These are phyloP conservation scores for Neocatenulostroma microsporum DNA, from an alignment of 2,329 filamentous ascomycete genomes.

Conservation along the genomic window DNA sequence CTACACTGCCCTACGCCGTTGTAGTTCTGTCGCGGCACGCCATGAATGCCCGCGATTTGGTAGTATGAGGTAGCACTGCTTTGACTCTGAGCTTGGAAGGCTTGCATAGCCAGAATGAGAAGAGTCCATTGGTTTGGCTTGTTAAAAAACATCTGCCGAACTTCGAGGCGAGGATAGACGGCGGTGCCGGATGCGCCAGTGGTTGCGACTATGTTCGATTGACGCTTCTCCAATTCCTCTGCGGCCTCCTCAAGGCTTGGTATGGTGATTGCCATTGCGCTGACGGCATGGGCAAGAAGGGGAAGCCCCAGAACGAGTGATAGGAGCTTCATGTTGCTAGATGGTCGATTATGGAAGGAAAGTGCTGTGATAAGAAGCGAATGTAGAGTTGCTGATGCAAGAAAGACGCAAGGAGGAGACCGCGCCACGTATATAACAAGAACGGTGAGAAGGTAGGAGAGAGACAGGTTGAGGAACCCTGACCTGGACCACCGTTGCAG, in stretches of 20 bases:
- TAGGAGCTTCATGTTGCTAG: slow-evolving; percentile 11
- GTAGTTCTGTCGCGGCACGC: slow-evolving; percentile 25
- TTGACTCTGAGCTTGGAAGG: slow-evolving; percentile 15
- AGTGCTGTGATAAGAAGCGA: not conserved
- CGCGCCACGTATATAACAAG: not conserved
- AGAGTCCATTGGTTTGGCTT: slow-evolving; percentile 20
- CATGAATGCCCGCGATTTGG: slow-evolving; percentile 25
- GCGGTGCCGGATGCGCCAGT: slow-evolving; percentile 13
- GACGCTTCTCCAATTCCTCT: slow-evolving; percentile 9
- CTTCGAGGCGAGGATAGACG: slow-evolving; percentile 19
- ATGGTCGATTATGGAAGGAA: not conserved
- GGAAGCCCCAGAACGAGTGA: slow-evolving; percentile 9
- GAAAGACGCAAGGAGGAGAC: not conserved
- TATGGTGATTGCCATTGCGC: slow-evolving; percentile 1
- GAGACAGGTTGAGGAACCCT: too few species aligned
- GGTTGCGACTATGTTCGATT: slow-evolving; percentile 8
- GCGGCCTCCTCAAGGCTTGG: slow-evolving; percentile 9
- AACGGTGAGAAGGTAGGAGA: too few species aligned
- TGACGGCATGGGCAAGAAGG: not conserved
- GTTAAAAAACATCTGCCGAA: slow-evolving; percentile 17
- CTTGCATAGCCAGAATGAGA: slow-evolving; percentile 19
- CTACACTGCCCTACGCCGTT: slow-evolving; percentile 23
- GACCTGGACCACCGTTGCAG: too few species aligned
- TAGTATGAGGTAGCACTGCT: slow-evolving; percentile 18
- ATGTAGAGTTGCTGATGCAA: not conserved